Evolutionary conservation across 257 asterid genomes (phyloP), one percentile per base, ranked within the genome.

Genomic region (Nicotiana attenuata): DNA sequence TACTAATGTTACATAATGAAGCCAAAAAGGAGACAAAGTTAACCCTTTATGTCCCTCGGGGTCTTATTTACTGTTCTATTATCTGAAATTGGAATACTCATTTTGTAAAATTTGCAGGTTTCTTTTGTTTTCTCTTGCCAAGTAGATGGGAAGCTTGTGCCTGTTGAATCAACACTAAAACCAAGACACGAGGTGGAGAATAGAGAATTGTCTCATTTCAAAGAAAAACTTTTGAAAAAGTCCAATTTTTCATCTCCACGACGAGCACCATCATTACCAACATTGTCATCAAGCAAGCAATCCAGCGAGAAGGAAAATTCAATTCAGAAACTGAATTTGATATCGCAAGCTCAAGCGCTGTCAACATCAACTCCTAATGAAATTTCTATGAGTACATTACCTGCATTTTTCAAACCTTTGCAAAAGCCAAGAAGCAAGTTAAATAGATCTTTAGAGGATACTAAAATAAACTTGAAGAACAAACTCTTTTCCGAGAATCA

Each of bases 101-200:
- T 22, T 81, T 75, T 83, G 80, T 41, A 14, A 53, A 33, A 75
- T 28, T 82, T 87, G 84, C 92, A 96, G 99, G 97, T 96, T 78
- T 92, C 99, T 19, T 96, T 94, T 91, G 97, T 96, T 65, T 96
- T 96, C 85, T 94, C 97, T 55, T 92, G 92, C 86, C 99, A 96
- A 93, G 91, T 96, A 56, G 93, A 77, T 13, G 99, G 99, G 83
- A 96, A 96, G 90, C 97, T 96, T 67, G 93, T 89, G 78, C 98
- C 99, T 29, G 61, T 94, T 33, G 99, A 94, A 88, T 90, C 99
- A 71, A 55, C 80, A 11, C 57, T 68, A 76, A 91, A 86, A 83
- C 84, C 90, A 65, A 81, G 60, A 73, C 41, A 82, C 87, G 77
- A 64, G 87, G 59, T 52, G 84, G 84, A 28, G 85, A 85, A 50